phyloP scores from a whole-genome alignment of 495 filamentous ascomycete genomes.

The Margaritispora aquatica region DNA sequence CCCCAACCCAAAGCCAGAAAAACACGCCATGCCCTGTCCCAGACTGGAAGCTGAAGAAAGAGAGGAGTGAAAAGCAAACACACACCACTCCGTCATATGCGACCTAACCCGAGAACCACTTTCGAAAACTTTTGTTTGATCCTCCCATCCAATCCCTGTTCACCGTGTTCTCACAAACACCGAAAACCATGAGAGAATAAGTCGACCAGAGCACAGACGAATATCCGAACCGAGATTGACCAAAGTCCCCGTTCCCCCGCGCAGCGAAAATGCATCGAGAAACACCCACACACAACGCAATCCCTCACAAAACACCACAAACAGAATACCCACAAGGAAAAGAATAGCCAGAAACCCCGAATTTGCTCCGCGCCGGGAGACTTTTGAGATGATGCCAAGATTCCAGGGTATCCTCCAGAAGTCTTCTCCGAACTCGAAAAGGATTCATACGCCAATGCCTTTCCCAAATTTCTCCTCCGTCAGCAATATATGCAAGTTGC shows the following conservation, averaged over 20 bases:
- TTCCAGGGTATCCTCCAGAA: background rate
- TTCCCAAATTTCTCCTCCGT: conserved; percentile 5
- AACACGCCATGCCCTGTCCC: background rate
- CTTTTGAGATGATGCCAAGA: background rate
- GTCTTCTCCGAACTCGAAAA: background rate
- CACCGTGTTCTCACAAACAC: background rate
- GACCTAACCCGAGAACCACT: background rate
- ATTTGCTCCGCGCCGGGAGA: background rate
- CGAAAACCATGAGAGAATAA: background rate
- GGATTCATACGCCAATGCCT: background rate
- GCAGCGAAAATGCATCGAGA: background rate
- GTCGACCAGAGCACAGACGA: background rate
- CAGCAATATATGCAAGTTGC: conserved; percentile 18
- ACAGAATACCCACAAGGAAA: background rate
- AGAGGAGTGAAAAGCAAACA: background rate
- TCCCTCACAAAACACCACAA: background rate
- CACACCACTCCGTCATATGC: background rate
- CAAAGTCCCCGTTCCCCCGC: background rate
- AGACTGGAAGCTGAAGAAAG: background rate
- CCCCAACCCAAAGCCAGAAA: background rate
- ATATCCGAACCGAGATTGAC: background rate
- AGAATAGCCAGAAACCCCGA: background rate
- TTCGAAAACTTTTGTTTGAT: background rate
- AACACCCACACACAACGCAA: too few species aligned
- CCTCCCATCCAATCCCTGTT: background rate